Evolutionary conservation across 2,329 filamentous ascomycete species (phyloP).

Genomic region (Sporothrix phasma): DNA sequence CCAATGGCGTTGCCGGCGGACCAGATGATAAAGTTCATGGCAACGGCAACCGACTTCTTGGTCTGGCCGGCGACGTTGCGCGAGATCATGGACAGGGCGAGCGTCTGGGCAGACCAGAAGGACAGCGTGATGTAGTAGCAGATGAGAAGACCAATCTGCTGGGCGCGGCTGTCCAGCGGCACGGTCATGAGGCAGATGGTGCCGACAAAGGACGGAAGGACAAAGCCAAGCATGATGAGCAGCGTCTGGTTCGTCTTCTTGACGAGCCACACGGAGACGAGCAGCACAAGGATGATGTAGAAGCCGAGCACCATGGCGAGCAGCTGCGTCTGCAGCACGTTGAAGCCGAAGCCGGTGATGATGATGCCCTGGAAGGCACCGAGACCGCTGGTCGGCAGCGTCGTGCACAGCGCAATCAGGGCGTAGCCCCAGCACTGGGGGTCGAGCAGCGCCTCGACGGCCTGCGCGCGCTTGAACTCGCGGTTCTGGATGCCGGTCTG

Average conservation of each 20-base stretch:
- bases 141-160: slow-evolving; percentile 58
- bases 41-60: slow-evolving; percentile 59
- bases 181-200: slow-evolving; percentile 65
- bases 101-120: slow-evolving; percentile 64
- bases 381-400: slow-evolving; percentile 61
- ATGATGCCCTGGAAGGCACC: slow-evolving; percentile 68
- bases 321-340: slow-evolving; percentile 56
- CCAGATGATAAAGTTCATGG: slow-evolving; percentile 62
- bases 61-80: slow-evolving; percentile 64
- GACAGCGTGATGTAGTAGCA: slow-evolving; percentile 66
- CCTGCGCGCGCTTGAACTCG: slow-evolving; percentile 36
- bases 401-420: slow-evolving; percentile 57
- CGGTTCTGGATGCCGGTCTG: slow-evolving; percentile 53
- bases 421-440: slow-evolving; percentile 58
- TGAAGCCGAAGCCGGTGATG: slow-evolving; percentile 59
- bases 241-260: slow-evolving; percentile 61
- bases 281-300: slow-evolving; percentile 61
- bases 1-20: slow-evolving; percentile 34
- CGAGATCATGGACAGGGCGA: slow-evolving; percentile 56
- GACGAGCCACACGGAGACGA: slow-evolving; percentile 54
- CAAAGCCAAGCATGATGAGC: slow-evolving; percentile 53
- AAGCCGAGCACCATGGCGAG: slow-evolving; percentile 65
- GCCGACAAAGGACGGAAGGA: slow-evolving; percentile 60
- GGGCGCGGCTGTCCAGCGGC: slow-evolving; percentile 44
- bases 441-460: slow-evolving; percentile 46